Percentiles rank a stretch among this genome's conserved stretches.
Evolutionary conservation across 2,329 filamentous ascomycete species (phyloP).

Genomic region (Pseudopithomyces maydicus): DNA sequence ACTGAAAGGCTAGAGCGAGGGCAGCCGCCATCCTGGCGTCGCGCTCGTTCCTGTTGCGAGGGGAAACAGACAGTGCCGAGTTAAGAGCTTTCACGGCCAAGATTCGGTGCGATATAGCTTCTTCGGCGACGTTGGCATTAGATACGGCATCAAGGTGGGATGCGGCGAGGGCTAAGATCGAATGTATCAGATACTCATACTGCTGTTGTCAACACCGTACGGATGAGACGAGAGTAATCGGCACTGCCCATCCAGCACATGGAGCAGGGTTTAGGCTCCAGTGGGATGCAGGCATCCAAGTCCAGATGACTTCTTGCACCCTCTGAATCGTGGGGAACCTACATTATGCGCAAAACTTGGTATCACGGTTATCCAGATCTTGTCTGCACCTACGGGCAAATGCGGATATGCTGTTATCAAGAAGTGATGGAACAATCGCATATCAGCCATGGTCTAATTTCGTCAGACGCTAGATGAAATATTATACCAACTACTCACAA

Average conservation of each 20-base stretch:
- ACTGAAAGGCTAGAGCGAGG: slow-evolving; percentile 45
- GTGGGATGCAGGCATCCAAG: background rate
- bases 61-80: slow-evolving; percentile 41
- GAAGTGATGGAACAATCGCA: slow-evolving; percentile 73
- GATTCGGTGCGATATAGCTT: slow-evolving; percentile 68
- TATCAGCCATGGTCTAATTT: slow-evolving; percentile 56
- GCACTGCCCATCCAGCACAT: background rate
- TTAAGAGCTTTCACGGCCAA: slow-evolving; percentile 63
- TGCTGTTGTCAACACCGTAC: slow-evolving; percentile 35
- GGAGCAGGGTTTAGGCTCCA: background rate
- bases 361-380: slow-evolving; percentile 70
- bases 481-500: slow-evolving; percentile 30
- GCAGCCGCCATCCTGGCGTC: slow-evolving; percentile 46
- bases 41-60: slow-evolving; percentile 35
- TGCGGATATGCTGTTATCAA: slow-evolving; percentile 66
- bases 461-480: slow-evolving; percentile 17
- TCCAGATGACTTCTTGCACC: background rate
- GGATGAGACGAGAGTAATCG: background rate
- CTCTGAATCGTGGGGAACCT: slow-evolving; percentile 29
- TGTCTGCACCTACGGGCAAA: slow-evolving; percentile 68
- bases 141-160: slow-evolving; percentile 64
- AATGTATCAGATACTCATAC: slow-evolving; percentile 73
- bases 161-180: slow-evolving; percentile 70
- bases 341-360: slow-evolving; percentile 71
- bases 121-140: slow-evolving; percentile 57